Base-by-base conservation (phyloP, 139 green algal genomes). In the Edaphochlamys debaryana region DNA sequence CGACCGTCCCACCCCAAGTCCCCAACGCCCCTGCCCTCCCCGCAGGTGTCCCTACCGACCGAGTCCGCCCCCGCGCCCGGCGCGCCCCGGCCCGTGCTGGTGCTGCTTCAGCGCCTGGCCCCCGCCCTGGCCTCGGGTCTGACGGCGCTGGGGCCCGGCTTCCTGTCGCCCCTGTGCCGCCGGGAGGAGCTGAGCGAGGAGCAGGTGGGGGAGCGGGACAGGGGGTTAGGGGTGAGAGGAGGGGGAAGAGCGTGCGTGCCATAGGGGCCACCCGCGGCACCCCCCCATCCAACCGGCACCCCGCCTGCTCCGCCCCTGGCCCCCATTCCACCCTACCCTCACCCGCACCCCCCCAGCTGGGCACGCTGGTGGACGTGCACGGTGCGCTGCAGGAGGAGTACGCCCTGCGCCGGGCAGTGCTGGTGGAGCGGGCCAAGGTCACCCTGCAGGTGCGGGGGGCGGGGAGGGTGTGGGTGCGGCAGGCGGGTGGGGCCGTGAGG, bases 391-490 rank as follows among this genome's bases (percentile, higher is more conserved):
- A 0, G 6, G 68, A 69, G 52, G 79, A 85, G 79, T 85, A 85
- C 68, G 69, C 25, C 29, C 50, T 85, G 68, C 67, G 79, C 17
- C 67, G 79, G 20, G 54, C 79, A 0, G 69, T 85, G 54, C 30
- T 85, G 54, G 25, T 85, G 0, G 79, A 85, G 79, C 52, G 79
- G 22, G 67, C 69, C 52, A 85, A 85, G 79, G 79, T 85, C 34
- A 85, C 79, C 8, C 52, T 85, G 79, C 79, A 85, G 79, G 79
- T 85, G 56, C 8, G 79, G 34, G n/a, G 5, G 30, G 4, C 7
- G 42, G 29, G 20, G n/a, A 22, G 3, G 38, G 23, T 11, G 64
- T 30, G 32, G 64, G 15, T 4, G 64, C 6, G 5, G 2, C 2
- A 2, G 6, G 20, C 4, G 8, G 64, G 34, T 45, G 11, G 34